Evolutionary conservation across 202 grass and related monocot genomes (phyloP).

Genomic region (Tripidium arundinaceum): DNA sequence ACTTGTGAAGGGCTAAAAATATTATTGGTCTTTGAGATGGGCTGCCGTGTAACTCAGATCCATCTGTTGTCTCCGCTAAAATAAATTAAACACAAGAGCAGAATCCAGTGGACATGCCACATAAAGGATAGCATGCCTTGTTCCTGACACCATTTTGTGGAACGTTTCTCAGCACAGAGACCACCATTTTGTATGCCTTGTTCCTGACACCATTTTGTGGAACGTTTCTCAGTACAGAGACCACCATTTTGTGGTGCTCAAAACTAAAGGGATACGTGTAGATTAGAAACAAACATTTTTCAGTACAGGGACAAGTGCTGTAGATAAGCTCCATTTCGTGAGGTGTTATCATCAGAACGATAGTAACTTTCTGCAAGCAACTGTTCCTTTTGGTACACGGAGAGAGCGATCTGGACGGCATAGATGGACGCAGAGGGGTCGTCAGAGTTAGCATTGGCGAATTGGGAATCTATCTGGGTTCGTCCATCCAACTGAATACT

Average conservation of each 20-base stretch:
- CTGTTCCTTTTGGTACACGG: background rate
- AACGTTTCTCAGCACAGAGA: background rate
- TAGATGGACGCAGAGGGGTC: constrained; percentile 2
- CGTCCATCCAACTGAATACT: constrained; percentile 20
- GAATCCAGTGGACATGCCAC: background rate
- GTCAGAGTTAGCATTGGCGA: background rate
- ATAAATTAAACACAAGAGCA: background rate
- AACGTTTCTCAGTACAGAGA: too few species aligned
- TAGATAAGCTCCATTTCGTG: background rate
- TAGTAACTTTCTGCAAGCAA: background rate
- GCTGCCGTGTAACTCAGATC: background rate
- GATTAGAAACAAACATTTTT: background rate
- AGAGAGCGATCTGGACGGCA: background rate
- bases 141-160: background rate
- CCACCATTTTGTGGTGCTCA: background rate
- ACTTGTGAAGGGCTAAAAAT: background rate
- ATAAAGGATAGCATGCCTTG: background rate
- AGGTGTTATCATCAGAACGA: background rate
- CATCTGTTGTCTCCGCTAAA: background rate
- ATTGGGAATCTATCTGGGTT: background rate
- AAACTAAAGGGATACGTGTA: background rate
- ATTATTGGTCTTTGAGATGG: background rate
- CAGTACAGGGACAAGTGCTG: background rate
- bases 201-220: background rate
- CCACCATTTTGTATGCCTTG: background rate